A percentile compares a stretch with the other conserved stretches of the same genome.
Evolutionary conservation across 148 eudicot genomes (phyloP).

Genomic region (Spergularia bocconei): DNA sequence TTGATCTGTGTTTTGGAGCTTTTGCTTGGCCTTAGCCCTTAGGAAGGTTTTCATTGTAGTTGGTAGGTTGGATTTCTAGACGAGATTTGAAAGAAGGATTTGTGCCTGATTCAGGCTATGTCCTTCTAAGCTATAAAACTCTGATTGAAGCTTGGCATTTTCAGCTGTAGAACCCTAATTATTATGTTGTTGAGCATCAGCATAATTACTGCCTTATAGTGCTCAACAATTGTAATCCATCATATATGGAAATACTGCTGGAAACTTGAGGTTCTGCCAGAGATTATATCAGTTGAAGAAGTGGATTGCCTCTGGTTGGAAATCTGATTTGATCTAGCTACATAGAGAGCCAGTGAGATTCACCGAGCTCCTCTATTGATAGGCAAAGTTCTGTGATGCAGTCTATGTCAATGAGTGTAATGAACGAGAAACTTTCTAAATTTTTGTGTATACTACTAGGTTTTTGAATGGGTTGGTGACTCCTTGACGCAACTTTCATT

Average conservation of each 20-base stretch:
- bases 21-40: neutral
- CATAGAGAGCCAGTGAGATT: neutral
- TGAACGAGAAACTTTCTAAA: neutral
- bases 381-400: neutral
- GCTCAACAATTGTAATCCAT: neutral
- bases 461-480: too few species aligned
- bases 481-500: too few species aligned
- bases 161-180: neutral
- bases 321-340: neutral
- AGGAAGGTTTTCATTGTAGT: neutral
- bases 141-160: neutral
- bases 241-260: neutral
- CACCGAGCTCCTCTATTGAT: neutral
- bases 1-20: slow-evolving; percentile 9
- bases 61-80: neutral
- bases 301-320: neutral
- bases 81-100: neutral
- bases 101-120: neutral
- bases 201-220: neutral
- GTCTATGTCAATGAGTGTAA: neutral
- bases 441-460: too few species aligned
- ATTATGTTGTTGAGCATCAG: neutral
- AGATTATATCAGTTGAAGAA: neutral
- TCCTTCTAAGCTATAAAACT: neutral
- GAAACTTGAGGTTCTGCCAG: neutral